Evolutionary conservation across 2,329 filamentous ascomycete species (phyloP).

Genomic region (Cryoendolithus antarcticus): DNA sequence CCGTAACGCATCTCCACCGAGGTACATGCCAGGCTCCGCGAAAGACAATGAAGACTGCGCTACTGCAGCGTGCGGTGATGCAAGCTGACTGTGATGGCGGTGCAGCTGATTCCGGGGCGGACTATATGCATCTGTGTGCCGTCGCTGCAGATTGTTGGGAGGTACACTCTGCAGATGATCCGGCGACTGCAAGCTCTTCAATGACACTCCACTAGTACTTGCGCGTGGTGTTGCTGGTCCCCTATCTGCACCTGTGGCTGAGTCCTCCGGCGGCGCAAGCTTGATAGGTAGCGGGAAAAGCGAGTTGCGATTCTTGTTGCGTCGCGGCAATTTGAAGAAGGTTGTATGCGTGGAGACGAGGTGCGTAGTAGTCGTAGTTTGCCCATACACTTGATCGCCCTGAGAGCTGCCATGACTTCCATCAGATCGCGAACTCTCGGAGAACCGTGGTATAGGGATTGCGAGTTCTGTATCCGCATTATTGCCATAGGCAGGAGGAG

Average conservation of each 20-base stretch:
- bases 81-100: constrained; percentile 8
- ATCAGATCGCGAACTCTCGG: constrained; percentile 84
- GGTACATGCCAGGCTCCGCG: constrained; percentile 32
- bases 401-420: constrained; percentile 42
- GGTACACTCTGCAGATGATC: constrained; percentile 7
- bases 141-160: constrained; percentile 1
- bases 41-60: constrained; percentile 36
- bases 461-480: constrained; percentile 50
- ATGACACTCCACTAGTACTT: constrained; percentile 6
- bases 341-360: constrained; percentile 49
- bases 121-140: constrained; percentile 4
- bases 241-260: constrained; percentile 27
- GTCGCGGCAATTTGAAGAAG: constrained; percentile 70
- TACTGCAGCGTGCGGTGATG: constrained; percentile 41
- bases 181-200: constrained; percentile 6
- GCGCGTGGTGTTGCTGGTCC: constrained; percentile 26
- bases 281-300: constrained; percentile 85
- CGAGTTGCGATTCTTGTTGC: constrained; percentile 62
- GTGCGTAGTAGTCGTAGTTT: constrained; percentile 50
- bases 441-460: constrained; percentile 53
- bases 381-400: constrained; percentile 47
- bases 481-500: constrained; percentile 49
- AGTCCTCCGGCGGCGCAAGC: constrained; percentile 38
- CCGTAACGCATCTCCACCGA: constrained; percentile 49
- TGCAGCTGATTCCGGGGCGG: constrained; percentile 2